phyloP scores from a whole-genome alignment of 2,329 filamentous ascomycete species.

The Aureobasidium lini region DNA sequence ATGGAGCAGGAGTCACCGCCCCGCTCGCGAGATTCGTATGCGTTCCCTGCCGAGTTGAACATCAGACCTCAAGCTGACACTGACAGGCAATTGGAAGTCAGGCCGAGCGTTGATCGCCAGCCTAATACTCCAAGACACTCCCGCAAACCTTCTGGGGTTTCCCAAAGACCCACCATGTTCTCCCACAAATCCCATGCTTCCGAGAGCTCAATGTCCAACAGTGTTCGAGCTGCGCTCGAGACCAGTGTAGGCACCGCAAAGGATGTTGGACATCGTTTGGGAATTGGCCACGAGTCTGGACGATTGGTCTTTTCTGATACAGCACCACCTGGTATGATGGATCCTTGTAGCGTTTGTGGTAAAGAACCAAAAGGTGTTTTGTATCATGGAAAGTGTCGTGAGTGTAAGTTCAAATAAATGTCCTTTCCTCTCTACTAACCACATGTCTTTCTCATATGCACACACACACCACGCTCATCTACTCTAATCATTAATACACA shows the following conservation, averaged over 20 bases:
- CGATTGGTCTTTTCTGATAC: neutral
- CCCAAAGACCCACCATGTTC: too few relatives aligned
- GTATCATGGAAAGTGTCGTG: neutral
- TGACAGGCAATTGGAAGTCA: neutral
- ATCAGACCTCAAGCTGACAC: neutral
- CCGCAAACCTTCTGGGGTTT: neutral
- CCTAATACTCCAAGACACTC: neutral
- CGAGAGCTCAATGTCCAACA: neutral
- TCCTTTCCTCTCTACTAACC: too few relatives aligned
- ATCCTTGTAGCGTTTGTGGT: neutral
- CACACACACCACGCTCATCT: too few relatives aligned
- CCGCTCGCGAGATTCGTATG: neutral
- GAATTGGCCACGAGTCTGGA: neutral
- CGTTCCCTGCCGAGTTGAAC: neutral
- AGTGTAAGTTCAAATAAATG: neutral
- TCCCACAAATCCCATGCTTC: neutral
- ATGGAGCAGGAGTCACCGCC: neutral
- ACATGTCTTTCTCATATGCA: too few relatives aligned
- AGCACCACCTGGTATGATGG: conserved; percentile 9
- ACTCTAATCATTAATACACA: too few relatives aligned
- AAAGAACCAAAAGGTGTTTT: neutral
- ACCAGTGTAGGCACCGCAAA: neutral
- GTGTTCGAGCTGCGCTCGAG: neutral
- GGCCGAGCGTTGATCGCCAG: neutral
- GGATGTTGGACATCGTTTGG: neutral